These are phyloP conservation scores for Thalia dealbata DNA, from an alignment of 176 grass and related monocot genomes.

Conservation along the genomic window DNA sequence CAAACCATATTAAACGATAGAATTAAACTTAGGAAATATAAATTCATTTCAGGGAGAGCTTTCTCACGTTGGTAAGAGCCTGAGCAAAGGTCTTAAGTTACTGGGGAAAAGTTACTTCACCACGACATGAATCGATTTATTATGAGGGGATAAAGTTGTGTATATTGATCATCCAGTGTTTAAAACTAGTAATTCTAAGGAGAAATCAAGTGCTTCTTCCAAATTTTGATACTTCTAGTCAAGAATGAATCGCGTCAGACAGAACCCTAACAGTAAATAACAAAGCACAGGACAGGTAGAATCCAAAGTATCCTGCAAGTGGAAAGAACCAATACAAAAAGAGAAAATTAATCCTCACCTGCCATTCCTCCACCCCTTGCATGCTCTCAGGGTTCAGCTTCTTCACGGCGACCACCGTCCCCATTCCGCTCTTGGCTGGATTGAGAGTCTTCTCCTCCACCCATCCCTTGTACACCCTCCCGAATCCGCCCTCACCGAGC, in stretches of 20 bases:
- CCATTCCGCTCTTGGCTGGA: not conserved
- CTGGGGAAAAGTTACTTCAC: no score
- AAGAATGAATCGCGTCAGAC: not conserved
- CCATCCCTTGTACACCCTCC: not conserved
- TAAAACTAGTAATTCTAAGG: not conserved
- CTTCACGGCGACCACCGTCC: not conserved
- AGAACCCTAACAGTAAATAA: not conserved
- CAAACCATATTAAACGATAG: no score
- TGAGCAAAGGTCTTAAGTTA: no score
- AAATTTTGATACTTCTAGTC: not conserved
- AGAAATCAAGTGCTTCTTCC: not conserved
- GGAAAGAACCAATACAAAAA: not conserved
- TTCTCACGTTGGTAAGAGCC: no score
- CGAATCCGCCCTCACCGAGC: not conserved
- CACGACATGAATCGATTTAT: no score
- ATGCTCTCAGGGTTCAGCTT: constrained; percentile 6
- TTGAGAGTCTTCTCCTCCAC: constrained; percentile 12
- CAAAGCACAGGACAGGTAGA: not conserved
- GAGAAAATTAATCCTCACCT: not conserved
- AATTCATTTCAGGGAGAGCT: no score
- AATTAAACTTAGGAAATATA: no score
- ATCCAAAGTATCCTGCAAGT: not conserved
- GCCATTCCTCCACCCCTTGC: constrained; percentile 7
- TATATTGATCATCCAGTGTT: no score
- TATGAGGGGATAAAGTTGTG: no score